Evolutionary conservation across 495 filamentous ascomycete genomes (phyloP), one percentile per base, ranked within the genome.

Genomic region (Wilcoxina mikolae): DNA sequence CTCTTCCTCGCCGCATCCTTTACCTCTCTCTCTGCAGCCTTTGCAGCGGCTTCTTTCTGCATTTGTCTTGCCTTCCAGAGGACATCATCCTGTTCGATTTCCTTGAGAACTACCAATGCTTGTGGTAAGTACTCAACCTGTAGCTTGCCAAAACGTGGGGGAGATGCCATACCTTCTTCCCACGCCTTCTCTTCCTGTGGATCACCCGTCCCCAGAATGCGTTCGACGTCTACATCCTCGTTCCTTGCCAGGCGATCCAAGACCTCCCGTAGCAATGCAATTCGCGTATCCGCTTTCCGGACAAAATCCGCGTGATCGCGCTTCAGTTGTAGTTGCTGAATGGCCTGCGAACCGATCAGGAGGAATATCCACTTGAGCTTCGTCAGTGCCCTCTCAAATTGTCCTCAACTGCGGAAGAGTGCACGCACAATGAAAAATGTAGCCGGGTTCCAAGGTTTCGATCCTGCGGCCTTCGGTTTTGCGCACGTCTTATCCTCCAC

Each of bases 321-420:
- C 67, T 78, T 82, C 57, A 96, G 65, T 4, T 79, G 73, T 54
- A 99, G 83, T 76, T 90, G 82, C 56, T 95, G 82, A 59, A 99
- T 94, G 11, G 88, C 82, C 69, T 95, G 90, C 55, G 85, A 93
- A 1, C 91, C 93, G 58, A 95, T 89, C 56, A 95, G 75, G 38
- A 95, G 73, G 61, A 86, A 88, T 51, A 95, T 88, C 64, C 85
- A 71, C 61, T 64, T 39, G 4, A 11, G 33, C 35, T 27, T 11
- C 53, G 28, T 24, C 51, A 52, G 22, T 18, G 26, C 25, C 25
- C 11, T 18, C 33, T 28, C 17, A 53, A 24, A 39, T 3, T 11
- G n/a, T 25, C 29, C 35, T 25, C 22, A 38, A 24, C 33, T 38
- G 24, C 28, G 25, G 47, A 29, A 51, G 57, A n/a, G n/a, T n/a